phyloP scores from a whole-genome alignment of 2,329 filamentous ascomycete genomes.

The Stagonosporopsis tanaceti region DNA sequence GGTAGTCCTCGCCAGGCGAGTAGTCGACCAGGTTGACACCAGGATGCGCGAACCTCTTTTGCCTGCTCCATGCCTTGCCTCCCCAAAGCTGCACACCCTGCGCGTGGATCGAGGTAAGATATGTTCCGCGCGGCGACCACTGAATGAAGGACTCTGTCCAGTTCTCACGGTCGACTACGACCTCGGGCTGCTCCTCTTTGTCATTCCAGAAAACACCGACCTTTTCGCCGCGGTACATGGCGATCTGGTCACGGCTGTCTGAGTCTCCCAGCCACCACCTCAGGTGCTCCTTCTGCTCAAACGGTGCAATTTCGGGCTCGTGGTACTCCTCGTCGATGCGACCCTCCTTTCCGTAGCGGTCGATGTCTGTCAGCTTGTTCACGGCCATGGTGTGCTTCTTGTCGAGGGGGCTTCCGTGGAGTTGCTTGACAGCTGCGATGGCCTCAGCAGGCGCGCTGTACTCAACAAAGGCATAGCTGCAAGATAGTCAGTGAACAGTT shows the following conservation, averaged over 20 bases:
- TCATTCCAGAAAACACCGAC: slow-evolving; percentile 99
- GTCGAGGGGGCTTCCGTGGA: slow-evolving; percentile 87
- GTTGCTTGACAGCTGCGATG: slow-evolving; percentile 83
- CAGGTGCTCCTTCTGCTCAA: slow-evolving; percentile 91
- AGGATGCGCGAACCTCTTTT: slow-evolving; percentile 93
- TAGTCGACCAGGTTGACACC: slow-evolving; percentile 96
- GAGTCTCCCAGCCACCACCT: slow-evolving; percentile 91
- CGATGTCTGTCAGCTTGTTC: slow-evolving; percentile 98
- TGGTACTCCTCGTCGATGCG: slow-evolving; percentile 91
- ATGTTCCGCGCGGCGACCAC: slow-evolving; percentile 96
- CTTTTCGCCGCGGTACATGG: slow-evolving; percentile 89
- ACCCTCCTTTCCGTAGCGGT: slow-evolving; percentile 93
- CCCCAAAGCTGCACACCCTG: slow-evolving; percentile 99
- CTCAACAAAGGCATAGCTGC: slow-evolving; percentile 94
- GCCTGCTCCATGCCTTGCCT: slow-evolving; percentile 84
- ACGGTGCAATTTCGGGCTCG: slow-evolving; percentile 81
- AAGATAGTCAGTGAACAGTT: slow-evolving; percentile 28
- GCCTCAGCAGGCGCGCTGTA: slow-evolving; percentile 92
- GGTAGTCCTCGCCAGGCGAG: slow-evolving; percentile 89
- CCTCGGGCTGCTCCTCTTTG: slow-evolving; percentile 88
- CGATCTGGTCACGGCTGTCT: slow-evolving; percentile 92
- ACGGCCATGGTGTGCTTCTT: slow-evolving; percentile 95
- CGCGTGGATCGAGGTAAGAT: slow-evolving; percentile 90
- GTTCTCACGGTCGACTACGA: slow-evolving; percentile 87
- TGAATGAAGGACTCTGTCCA: slow-evolving; percentile 99